These are phyloP conservation scores for Spirogloea muscicola DNA, from an alignment of 139 green algal species.

Conservation along the genomic window DNA sequence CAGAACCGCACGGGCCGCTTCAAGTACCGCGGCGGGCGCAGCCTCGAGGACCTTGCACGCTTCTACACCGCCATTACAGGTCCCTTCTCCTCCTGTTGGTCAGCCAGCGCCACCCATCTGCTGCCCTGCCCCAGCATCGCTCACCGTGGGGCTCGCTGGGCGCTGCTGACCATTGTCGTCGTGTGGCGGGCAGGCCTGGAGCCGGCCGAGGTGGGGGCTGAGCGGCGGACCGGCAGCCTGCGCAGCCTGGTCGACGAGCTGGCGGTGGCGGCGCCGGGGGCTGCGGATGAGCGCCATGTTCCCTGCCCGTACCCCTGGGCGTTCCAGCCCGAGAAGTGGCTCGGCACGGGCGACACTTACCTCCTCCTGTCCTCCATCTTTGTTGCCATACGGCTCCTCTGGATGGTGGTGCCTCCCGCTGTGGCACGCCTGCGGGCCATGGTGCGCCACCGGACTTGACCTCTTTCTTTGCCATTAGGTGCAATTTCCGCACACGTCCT, in stretches of 20 bases:
- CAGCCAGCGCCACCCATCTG: not conserved
- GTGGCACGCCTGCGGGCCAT: too few species aligned
- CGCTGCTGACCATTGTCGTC: not conserved
- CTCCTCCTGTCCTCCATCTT: constrained; percentile 1
- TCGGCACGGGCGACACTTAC: constrained; percentile 15
- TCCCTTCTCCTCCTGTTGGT: not conserved
- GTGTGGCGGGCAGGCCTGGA: not conserved
- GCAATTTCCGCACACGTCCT: too few species aligned
- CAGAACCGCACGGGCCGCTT: not conserved
- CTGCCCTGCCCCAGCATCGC: not conserved
- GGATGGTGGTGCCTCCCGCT: too few species aligned
- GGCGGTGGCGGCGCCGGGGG: not conserved
- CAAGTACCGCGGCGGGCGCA: not conserved
- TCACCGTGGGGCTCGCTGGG: not conserved
- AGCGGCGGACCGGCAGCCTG: not conserved
- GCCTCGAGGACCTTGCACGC: not conserved
- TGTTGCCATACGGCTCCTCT: constrained; percentile 1
- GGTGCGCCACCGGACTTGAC: too few species aligned
- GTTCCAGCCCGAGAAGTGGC: not conserved
- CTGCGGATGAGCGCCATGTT: too few species aligned
- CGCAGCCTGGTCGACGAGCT: not conserved
- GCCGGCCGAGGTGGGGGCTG: not conserved
- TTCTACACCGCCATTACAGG: constrained; percentile 17
- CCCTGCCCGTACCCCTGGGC: constrained; percentile 15
- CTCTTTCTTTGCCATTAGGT: too few species aligned